Base-by-base conservation (phyloP, 441 rosid genomes). In the Breynia disticha region DNA sequence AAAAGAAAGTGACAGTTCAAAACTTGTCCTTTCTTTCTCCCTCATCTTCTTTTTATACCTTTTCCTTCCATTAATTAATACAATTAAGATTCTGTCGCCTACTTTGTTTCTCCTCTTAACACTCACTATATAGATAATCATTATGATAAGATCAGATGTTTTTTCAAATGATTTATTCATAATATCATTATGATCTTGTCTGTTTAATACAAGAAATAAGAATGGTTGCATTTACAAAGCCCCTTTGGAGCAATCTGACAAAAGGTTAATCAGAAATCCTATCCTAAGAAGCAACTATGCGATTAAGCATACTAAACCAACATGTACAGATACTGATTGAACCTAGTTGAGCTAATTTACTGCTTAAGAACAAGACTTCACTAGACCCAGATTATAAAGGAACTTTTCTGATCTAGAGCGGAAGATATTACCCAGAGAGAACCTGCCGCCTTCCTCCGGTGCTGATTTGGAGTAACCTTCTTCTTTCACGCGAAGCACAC, bases 391-490 rank as follows among this genome's bases (percentile, higher is more conserved):
- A 63, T 83, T 79, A 59, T 73, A 83, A 8, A 86, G 84, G 59
- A 86, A 64, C 71, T 79, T 83, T 80, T 86, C 95, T 1, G 95
- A 86, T 55, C 88, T 62, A 11, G 84, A 67, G 41, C 82, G 76
- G 57, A 86, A 86, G 43, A 86, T 64, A 65, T 74, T 71, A 11
- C 95, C 83, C 66, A 86, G 58, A 4, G 95, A 86, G 77, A 81
- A 86, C 51, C 52, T 68, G 41, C 75, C 68, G 0, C 73, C 67
- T 56, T 79, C 90, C 22, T 59, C 66, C 0, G 70, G 51, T 7
- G 72, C 74, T 37, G 84, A 65, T 41, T 66, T 72, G 15, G 66
- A 57, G 51, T 62, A 52, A 16, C 60, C 50, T 5, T 83, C 90
- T 1, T 81, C 91, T 46, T 68, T 77, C 59, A 81, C 88, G 0